Evolutionary conservation across 176 grass and related monocot genomes (phyloP).

Genomic region (Musa acuminata): DNA sequence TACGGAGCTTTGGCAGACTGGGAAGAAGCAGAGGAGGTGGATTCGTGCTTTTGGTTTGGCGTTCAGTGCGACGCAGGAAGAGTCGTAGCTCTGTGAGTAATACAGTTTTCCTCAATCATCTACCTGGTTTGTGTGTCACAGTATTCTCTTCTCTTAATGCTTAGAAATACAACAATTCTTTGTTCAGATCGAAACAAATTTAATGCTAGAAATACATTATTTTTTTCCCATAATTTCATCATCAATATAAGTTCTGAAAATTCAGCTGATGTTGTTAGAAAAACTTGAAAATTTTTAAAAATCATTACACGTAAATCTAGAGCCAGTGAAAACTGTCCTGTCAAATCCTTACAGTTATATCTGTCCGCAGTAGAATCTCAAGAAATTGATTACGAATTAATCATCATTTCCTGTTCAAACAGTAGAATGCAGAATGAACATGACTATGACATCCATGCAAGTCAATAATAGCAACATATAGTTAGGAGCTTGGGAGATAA

Average conservation of each 20-base stretch:
- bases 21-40: neutral
- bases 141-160: neutral
- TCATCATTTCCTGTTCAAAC: neutral
- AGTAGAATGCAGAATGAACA: neutral
- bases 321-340: neutral
- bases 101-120: neutral
- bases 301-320: too few species aligned
- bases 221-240: neutral
- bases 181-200: neutral
- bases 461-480: neutral
- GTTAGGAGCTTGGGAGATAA: too few species aligned
- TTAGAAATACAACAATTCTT: neutral
- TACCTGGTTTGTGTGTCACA: neutral
- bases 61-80: slow-evolving; percentile 3
- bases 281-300: too few species aligned
- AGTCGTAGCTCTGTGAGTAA: slow-evolving; percentile 15
- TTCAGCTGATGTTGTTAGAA: neutral
- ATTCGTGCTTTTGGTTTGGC: slow-evolving; percentile 11
- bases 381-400: neutral
- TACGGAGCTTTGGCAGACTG: slow-evolving; percentile 10
- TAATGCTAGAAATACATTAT: neutral
- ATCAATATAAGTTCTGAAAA: neutral
- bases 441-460: neutral
- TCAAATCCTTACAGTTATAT: neutral
- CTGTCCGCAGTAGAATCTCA: neutral